A percentile compares a stretch with the other conserved stretches of the same genome.
phyloP scores from a whole-genome alignment of 768 basidiomycete genomes.

The Leccinellum albellum region DNA sequence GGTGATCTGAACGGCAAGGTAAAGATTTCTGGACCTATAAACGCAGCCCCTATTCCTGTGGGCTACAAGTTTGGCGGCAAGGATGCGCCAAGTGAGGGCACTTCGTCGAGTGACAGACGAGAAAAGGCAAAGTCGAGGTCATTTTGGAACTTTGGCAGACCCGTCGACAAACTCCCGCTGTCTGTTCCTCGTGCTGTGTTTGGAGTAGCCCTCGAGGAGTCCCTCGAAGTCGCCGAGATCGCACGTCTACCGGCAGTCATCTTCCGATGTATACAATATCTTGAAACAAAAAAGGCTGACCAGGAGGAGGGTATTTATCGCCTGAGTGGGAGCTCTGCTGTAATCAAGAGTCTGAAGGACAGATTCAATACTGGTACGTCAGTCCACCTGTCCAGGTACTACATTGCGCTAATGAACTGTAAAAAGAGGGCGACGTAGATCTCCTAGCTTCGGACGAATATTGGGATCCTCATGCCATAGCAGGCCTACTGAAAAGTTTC shows the following conservation, averaged over 20 bases:
- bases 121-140: constrained; percentile 90
- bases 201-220: constrained; percentile 82
- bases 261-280: constrained; percentile 92
- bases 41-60: constrained; percentile 78
- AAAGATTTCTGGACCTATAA: constrained; percentile 88
- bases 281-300: constrained; percentile 91
- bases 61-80: constrained; percentile 90
- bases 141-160: constrained; percentile 89
- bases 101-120: constrained; percentile 60
- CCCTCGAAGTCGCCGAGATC: constrained; percentile 84
- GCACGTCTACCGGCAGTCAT: constrained; percentile 91
- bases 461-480: constrained; percentile 97
- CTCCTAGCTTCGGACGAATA: constrained; percentile 84
- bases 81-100: constrained; percentile 47
- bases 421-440: constrained; percentile 93
- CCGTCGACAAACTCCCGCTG: constrained; percentile 40
- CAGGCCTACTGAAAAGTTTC: constrained; percentile 90
- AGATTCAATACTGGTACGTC: constrained; percentile 83
- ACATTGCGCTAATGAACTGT: constrained; percentile 9
- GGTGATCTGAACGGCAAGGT: constrained; percentile 58
- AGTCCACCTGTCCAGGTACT: not conserved
- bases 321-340: constrained; percentile 89
- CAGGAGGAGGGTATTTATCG: constrained; percentile 98
- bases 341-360: constrained; percentile 91
- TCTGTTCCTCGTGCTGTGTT: constrained; percentile 74